Percentiles rank a stretch among this genome's conserved stretches.
These are phyloP conservation scores for Rhodomyrtus psidioides DNA, from an alignment of 441 rosid species.

Conservation along the genomic window DNA sequence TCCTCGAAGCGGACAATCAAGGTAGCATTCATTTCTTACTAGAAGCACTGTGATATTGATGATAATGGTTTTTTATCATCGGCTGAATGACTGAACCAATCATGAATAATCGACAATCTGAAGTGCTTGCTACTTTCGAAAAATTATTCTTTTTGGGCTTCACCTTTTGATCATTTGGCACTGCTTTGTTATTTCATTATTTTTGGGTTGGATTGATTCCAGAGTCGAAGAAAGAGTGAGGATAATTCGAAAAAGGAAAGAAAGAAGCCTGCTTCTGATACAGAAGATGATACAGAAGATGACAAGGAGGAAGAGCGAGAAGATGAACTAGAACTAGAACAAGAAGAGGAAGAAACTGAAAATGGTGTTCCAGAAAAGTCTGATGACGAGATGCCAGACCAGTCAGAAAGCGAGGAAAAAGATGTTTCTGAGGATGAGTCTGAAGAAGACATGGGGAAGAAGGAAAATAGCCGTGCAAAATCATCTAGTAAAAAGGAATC, in stretches of 20 bases:
- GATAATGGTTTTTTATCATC: not conserved
- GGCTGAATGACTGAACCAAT: not conserved
- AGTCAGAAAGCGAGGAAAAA: conserved; percentile 65
- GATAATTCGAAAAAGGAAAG: conserved; percentile 37
- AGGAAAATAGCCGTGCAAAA: conserved; percentile 32
- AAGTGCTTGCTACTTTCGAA: not conserved
- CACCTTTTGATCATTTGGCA: not conserved
- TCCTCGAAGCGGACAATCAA: conserved; percentile 48
- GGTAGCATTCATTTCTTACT: conserved; percentile 26
- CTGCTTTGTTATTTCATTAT: not conserved
- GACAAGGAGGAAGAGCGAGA: conserved; percentile 36
- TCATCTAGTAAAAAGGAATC: conserved; percentile 41
- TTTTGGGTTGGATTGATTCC: not conserved
- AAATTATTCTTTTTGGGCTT: not conserved
- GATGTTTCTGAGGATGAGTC: conserved; percentile 69
- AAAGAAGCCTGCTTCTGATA: conserved; percentile 20
- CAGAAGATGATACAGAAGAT: conserved; percentile 27
- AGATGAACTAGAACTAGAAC: conserved; percentile 34
- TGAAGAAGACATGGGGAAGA: conserved; percentile 51
- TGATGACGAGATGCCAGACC: conserved; percentile 52
- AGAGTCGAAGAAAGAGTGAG: conserved; percentile 53
- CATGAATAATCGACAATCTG: not conserved
- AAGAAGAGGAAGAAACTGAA: conserved; percentile 42
- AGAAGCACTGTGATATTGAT: not conserved
- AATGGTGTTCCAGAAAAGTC: conserved; percentile 68